Evolutionary conservation across 164 flowering plant species (phyloP), one percentile per base, ranked within the genome.

Genomic region (Aristolochia contorta): DNA sequence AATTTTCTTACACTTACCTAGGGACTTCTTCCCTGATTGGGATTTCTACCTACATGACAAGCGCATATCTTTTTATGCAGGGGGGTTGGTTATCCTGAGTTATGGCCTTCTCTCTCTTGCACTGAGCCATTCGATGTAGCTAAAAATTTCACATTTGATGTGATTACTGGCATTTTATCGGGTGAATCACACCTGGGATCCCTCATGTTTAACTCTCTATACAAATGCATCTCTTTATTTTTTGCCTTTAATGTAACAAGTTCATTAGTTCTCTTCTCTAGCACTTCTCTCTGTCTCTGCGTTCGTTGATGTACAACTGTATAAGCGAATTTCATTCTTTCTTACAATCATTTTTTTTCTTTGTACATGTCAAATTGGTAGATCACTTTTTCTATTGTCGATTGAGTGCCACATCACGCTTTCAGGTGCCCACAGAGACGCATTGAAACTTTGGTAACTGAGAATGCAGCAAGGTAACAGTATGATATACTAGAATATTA

Each of bases 101-200:
- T 93, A 56, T 93, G 99, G 99, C 97, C 99, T 61, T 86, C 97
- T 53, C 47, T 74, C 54, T 71, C 85, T 45, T 93, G 97, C 66
- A 80, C 78, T 75, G 95, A 93, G 83, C 99, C 99, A 56, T 91
- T 93, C 59, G 97, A 93, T 80, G 92, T 90, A 61, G 32, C 96
- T 14, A 88, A 88, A 62, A 82, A 82, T 56, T 88, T 78, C 56
- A 87, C 97, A 20, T 90, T 90, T 73, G 97, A 93, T 69, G 76
- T 93, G 67, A 61, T 93, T 66, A 59, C 84, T 65, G 94, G 92
- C 64, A 83, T 90, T 69, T 77, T 93, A 67, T 46, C 80, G 81
- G 96, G 99, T 93, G 50, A 67, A 54, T 55, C 59, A 66, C 18
- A 53, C 2, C 13, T 23, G 6, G 18, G 2, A 53, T 53, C 1